Evolutionary conservation across 352 stramenopile species (phyloP), one percentile per base, ranked within the genome.

Genomic region (Phytophthora nicotianae): DNA sequence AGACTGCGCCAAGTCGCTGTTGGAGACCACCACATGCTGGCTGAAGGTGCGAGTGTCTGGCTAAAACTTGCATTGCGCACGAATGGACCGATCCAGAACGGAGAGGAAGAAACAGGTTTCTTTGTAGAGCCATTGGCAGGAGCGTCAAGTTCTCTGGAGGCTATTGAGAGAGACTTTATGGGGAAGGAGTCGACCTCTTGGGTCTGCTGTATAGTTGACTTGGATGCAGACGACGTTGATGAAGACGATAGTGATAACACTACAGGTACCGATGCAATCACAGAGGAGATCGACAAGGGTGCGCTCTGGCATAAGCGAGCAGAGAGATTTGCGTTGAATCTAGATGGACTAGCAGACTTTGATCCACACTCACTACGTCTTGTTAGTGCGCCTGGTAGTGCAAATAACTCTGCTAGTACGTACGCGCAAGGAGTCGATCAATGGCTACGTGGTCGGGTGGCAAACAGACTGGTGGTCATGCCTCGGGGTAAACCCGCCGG

Each of bases 21-120:
- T 0, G 81, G 81, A 13, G 73, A 83, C 24, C 76, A 89, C 19
- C 80, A 91, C 58, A 75, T 74, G 11, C 17, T 88, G 16, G 75
- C 65, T 5, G 83, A 93, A 51, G 83, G 83, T 26, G 78, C 65
- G 8, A 93, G 83, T 58, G 76, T 88, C 2, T 93, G 81, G 83
- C 66, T 93, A 17, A 70, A 58, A 11, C 20, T 84, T 1, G 54
- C 62, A 4, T 57, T 41, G 0, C 53, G 41, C 10, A 54, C 59
- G 38, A 54, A 59, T 47, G 56, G 57, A 21, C 29, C 49, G 19
- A 37, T 50, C 6, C 23, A 62, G 55, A 35, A 52, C 13, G 33
- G 14, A 10, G 48, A 76, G 13, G 27, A 57, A 9, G 66, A 79
- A 37, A 48, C 46, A 5, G 65, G 46, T 9, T 65, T 69, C 51